Percentiles rank a stretch among this genome's conserved stretches.
Conservation (phyloP, 805 yeast genomes). For the Yarrowia keelungensis region DNA sequence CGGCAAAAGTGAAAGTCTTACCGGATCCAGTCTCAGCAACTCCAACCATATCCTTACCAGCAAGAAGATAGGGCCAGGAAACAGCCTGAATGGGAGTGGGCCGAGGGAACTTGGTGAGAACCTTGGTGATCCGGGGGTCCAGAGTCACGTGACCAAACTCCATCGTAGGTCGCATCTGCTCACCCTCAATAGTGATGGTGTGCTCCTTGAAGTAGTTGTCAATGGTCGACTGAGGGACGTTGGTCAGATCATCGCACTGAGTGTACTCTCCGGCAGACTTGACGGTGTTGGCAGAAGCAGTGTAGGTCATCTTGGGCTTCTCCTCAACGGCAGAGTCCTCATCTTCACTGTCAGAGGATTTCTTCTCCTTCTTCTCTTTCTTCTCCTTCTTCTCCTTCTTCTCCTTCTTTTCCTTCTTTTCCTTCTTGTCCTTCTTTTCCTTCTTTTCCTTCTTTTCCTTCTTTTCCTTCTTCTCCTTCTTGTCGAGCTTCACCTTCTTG, state of each 20-base stretch:
- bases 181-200: slow-evolving; percentile 82
- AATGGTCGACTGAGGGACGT: slow-evolving; percentile 52
- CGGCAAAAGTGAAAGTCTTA: slow-evolving; percentile 96
- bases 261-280: slow-evolving; percentile 20
- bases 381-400: slow-evolving; percentile 53
- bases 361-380: slow-evolving; percentile 37
- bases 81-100: slow-evolving; percentile 97
- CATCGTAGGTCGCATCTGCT: slow-evolving; percentile 71
- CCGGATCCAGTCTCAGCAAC: slow-evolving; percentile 99
- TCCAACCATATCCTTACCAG: slow-evolving; percentile 87
- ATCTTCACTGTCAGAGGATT: slow-evolving; percentile 38
- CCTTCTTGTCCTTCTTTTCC: slow-evolving; percentile 47
- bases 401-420: slow-evolving; percentile 51
- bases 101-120: slow-evolving; percentile 73
- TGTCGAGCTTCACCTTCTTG: slow-evolving; percentile 41
- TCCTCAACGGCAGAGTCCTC: slow-evolving; percentile 44
- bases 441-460: slow-evolving; percentile 46
- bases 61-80: slow-evolving; percentile 88
- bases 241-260: slow-evolving; percentile 20
- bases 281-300: slow-evolving; percentile 47
- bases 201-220: slow-evolving; percentile 69
- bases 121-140: slow-evolving; percentile 62
- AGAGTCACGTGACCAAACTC: slow-evolving; percentile 68
- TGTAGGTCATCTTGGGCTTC: slow-evolving; percentile 45
- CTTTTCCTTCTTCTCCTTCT: slow-evolving; percentile 45